Base-by-base conservation (phyloP, 140 eudicot species). In the Oenanthe javanica region DNA sequence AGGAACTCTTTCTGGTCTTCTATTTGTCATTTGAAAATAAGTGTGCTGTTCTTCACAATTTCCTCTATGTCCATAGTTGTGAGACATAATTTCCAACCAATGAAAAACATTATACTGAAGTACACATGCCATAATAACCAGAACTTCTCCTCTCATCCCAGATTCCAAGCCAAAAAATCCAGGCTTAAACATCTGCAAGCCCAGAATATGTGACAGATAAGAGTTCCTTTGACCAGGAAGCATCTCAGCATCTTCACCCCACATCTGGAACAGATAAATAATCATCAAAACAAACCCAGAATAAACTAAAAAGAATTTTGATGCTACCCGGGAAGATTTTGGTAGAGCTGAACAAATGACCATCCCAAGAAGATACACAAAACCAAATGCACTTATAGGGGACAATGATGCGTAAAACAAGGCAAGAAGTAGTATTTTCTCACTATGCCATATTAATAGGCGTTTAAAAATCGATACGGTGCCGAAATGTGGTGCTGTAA, bases 351-450 rank as follows among this genome's bases (percentile, higher is more conserved):
- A 86, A 46, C 88, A 88, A 25, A 85, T 51, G 51, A 90, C 84
- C 31, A 90, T 85, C 25, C 95, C 95, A 6, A 90, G 88, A 85
- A 90, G 95, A 81, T 88, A 88, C 40, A 86, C 75, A 63, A 88
- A 90, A 78, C 95, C 95, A 38, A 88, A 84, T 21, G 92, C 92
- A 52, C 95, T 88, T 50, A 90, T 84, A 12, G 92, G 95, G 38
- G 95, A 79, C 80, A 90, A 54, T 31, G 95, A 90, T 27, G 95
- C 92, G 55, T 88, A 86, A 73, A 90, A 86, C 82, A 90, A 80
- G 40, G 92, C 86, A 45, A 61, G 86, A 83, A 84, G 82, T 64
- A 90, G 80, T 51, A 90, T 84, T 86, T 90, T 90, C 71, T 90
- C 87, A 69, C 95, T 88, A 21, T 90, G 95, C 95, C 95, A 90